These are phyloP conservation scores for Globisporangium camurandrum DNA, from an alignment of 352 stramenopile genomes.

Conservation along the genomic window DNA sequence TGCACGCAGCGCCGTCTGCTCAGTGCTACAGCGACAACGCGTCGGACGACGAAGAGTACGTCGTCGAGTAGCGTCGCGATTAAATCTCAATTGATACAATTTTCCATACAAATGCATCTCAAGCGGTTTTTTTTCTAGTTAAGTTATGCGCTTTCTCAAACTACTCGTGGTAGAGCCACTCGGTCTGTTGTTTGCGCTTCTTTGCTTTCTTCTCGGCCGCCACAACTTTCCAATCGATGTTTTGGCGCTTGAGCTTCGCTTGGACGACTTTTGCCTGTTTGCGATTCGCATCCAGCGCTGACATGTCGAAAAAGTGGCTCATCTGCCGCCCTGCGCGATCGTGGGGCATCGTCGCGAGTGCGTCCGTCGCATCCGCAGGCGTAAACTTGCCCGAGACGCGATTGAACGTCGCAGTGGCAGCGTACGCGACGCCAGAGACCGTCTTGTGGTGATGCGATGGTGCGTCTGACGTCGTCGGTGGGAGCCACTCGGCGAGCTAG, in stretches of 20 bases:
- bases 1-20: slow-evolving; percentile 19
- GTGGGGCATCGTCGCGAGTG: slow-evolving; percentile 58
- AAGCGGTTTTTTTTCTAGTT: background rate
- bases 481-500: slow-evolving; percentile 78
- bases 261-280: slow-evolving; percentile 67
- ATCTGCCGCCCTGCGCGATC: slow-evolving; percentile 79
- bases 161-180: slow-evolving; percentile 82
- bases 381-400: slow-evolving; percentile 69
- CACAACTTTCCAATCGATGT: slow-evolving; percentile 86
- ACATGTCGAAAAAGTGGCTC: slow-evolving; percentile 84
- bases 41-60: slow-evolving; percentile 63
- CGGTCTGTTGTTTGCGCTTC: slow-evolving; percentile 78
- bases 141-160: slow-evolving; percentile 1
- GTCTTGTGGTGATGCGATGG: slow-evolving; percentile 25
- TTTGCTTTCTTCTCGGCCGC: slow-evolving; percentile 81
- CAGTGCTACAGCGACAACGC: slow-evolving; percentile 34
- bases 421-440: slow-evolving; percentile 62
- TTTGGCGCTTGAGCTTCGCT: slow-evolving; percentile 76
- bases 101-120: background rate
- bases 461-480: slow-evolving; percentile 22
- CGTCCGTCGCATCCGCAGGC: slow-evolving; percentile 51
- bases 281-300: slow-evolving; percentile 72
- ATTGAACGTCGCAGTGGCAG: slow-evolving; percentile 69
- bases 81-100: background rate
- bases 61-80: slow-evolving; percentile 45